These are phyloP conservation scores for Ochromonas danica DNA, from an alignment of 108 stramenopile species.

Conservation along the genomic window DNA sequence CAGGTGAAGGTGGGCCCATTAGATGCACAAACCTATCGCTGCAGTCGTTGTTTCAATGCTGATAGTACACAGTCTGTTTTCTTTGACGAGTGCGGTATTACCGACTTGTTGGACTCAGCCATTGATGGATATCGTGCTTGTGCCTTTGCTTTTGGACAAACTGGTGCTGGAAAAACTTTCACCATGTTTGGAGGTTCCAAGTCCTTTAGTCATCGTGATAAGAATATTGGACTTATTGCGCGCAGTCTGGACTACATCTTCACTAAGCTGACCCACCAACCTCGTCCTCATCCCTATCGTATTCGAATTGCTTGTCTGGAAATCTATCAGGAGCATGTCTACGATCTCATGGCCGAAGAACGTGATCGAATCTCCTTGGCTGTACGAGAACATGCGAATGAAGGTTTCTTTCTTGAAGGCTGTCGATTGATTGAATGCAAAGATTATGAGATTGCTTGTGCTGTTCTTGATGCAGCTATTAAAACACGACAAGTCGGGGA, in stretches of 20 bases:
- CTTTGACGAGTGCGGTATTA: constrained; percentile 32
- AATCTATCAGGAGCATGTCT: constrained; percentile 32
- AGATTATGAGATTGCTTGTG: background rate
- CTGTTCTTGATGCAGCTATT: background rate
- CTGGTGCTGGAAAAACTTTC: constrained; percentile 44
- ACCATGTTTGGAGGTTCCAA: constrained; percentile 2
- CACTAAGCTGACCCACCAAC: background rate
- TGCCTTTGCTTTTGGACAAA: constrained; percentile 47
- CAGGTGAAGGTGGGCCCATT: background rate
- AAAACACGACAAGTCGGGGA: constrained; percentile 18
- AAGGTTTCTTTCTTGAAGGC: constrained; percentile 40
- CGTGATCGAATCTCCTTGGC: constrained; percentile 9
- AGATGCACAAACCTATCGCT: constrained; percentile 30
- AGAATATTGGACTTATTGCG: background rate
- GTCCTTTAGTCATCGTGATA: background rate
- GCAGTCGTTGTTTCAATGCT: background rate
- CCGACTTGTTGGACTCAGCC: background rate
- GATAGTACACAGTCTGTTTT: constrained; percentile 4
- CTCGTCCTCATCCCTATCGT: no score
- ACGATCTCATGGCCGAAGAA: constrained; percentile 27
- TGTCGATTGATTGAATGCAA: background rate
- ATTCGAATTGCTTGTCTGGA: constrained; percentile 36
- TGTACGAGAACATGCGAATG: constrained; percentile 32
- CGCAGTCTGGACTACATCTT: constrained; percentile 22
- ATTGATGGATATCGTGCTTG: constrained; percentile 43